Evolutionary conservation across 2,329 filamentous ascomycete species (phyloP).

Genomic region (Penicillium sp.): DNA sequence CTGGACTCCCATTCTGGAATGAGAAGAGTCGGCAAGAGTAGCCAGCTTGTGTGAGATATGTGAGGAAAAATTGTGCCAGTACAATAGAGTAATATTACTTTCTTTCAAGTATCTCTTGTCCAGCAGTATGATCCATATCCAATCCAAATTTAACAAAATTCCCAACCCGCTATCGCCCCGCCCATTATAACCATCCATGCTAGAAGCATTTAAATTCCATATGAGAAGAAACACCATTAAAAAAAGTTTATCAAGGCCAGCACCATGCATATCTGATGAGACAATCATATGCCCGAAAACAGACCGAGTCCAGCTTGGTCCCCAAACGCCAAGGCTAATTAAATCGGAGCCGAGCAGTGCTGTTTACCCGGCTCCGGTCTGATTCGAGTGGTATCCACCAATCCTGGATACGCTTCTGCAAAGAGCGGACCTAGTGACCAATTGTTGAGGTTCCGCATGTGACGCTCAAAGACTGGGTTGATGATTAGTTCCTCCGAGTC

Average conservation of each 20-base stretch:
- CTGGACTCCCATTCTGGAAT: constrained; percentile 47
- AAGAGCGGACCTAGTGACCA: constrained; percentile 80
- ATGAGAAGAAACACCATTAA: constrained; percentile 5
- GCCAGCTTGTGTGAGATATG: neutral
- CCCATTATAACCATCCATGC: neutral
- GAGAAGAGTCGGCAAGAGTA: constrained; percentile 43
- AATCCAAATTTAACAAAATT: neutral
- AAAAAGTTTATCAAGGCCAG: neutral
- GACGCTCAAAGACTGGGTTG: constrained; percentile 84
- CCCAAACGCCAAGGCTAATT: neutral
- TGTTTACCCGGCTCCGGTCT: constrained; percentile 28
- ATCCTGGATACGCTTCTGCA: constrained; percentile 65
- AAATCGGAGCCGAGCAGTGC: neutral
- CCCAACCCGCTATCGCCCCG: neutral
- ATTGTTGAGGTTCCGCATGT: constrained; percentile 75
- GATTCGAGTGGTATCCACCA: constrained; percentile 53
- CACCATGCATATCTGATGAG: neutral
- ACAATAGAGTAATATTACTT: constrained; percentile 13
- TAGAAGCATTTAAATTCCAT: neutral
- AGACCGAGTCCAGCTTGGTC: constrained; percentile 10
- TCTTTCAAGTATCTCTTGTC: neutral
- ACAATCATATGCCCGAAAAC: constrained; percentile 2
- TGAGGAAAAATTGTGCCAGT: neutral
- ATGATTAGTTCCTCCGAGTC: constrained; percentile 71
- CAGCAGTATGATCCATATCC: neutral